These are phyloP conservation scores for Aspergillus arachidicola DNA, from an alignment of 2,329 filamentous ascomycete genomes.

Conservation along the genomic window DNA sequence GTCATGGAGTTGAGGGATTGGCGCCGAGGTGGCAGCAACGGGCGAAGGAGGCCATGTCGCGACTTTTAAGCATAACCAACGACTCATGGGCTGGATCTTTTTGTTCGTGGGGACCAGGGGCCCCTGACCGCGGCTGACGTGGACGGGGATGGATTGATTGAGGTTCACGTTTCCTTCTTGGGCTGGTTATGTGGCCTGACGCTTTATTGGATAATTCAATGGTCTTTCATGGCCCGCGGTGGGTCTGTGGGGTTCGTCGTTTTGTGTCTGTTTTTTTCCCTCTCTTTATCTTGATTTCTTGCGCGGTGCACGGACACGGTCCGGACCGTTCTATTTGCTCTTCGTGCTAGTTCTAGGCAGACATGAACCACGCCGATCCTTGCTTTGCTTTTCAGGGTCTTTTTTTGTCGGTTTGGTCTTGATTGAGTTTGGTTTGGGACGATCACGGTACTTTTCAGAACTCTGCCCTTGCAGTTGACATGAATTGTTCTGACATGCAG, in stretches of 20 bases:
- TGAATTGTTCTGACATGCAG: too few species aligned
- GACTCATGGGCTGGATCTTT: neutral
- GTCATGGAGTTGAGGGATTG: neutral
- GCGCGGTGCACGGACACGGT: neutral
- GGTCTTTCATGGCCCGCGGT: neutral
- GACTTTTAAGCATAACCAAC: neutral
- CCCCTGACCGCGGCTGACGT: neutral
- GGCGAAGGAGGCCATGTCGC: neutral
- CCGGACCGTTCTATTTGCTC: neutral
- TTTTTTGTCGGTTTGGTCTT: too few species aligned
- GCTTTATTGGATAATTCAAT: neutral
- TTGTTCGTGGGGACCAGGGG: neutral
- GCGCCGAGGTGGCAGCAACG: neutral
- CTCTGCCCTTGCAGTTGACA: too few species aligned
- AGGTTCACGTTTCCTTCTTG: neutral
- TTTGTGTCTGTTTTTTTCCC: neutral
- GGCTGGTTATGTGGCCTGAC: neutral
- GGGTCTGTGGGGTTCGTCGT: neutral
- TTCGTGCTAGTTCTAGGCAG: neutral
- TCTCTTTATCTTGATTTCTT: neutral
- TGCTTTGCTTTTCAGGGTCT: neutral
- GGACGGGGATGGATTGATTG: neutral
- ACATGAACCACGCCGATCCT: neutral
- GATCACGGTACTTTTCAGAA: too few species aligned
- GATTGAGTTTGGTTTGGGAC: too few species aligned